Conservation (phyloP, 495 filamentous ascomycete species). For the Penicillium paxilli region DNA sequence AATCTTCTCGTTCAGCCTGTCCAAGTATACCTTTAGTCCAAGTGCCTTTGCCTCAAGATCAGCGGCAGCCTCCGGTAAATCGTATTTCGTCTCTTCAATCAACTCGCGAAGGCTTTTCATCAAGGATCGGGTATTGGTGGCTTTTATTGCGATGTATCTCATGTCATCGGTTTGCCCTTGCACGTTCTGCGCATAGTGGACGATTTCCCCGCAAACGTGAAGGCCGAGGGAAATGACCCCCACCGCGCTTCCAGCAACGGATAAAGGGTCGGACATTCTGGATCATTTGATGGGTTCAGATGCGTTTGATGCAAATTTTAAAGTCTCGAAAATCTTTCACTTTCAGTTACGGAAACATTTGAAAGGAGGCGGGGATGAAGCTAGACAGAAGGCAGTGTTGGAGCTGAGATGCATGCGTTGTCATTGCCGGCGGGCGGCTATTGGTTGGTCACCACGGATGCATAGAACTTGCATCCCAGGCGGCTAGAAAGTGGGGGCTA, state of each 20-base stretch:
- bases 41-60: conserved; percentile 6
- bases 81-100: background rate
- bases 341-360: no score
- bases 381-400: no score
- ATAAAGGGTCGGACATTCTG: conserved; percentile 7
- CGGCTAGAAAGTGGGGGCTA: no score
- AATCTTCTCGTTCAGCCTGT: conserved; percentile 1
- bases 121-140: background rate
- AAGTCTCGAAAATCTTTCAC: no score
- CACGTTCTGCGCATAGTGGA: background rate
- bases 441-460: no score
- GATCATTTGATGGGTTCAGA: no score
- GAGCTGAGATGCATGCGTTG: no score
- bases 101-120: conserved; percentile 1
- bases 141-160: conserved; percentile 2
- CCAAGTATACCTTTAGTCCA: background rate
- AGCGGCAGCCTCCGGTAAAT: background rate
- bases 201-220: background rate
- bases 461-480: no score
- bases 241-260: conserved; percentile 2
- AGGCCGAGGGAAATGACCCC: conserved; percentile 9
- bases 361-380: no score
- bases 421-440: no score
- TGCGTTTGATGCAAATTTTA: no score
- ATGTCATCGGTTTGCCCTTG: conserved; percentile 5